Percentiles rank a stretch among this genome's conserved stretches.
Conservation (phyloP, 1,284 basidiomycete species). For the Sphagnurus paluster region DNA sequence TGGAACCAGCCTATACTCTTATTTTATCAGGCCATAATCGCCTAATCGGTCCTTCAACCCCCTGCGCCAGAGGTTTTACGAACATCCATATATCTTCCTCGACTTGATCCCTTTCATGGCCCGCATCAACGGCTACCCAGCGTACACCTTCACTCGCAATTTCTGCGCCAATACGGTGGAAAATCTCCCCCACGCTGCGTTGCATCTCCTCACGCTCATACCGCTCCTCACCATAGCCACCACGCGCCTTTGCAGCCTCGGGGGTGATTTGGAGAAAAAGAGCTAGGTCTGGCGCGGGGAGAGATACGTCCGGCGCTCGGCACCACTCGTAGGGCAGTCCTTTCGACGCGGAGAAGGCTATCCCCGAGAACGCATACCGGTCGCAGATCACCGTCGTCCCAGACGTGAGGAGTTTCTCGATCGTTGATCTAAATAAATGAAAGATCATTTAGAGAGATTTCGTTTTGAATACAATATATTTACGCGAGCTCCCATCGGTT, state of each 20-base stretch:
- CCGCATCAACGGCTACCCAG: slow-evolving; percentile 17
- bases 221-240: slow-evolving; percentile 89
- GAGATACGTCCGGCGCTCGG: slow-evolving; percentile 77
- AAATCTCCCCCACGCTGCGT: slow-evolving; percentile 62
- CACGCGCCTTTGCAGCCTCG: slow-evolving; percentile 69
- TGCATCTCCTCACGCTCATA: slow-evolving; percentile 86
- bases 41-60: slow-evolving; percentile 35
- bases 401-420: slow-evolving; percentile 57
- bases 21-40: slow-evolving; percentile 44
- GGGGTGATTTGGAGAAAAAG: slow-evolving; percentile 87
- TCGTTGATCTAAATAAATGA: slow-evolving; percentile 51
- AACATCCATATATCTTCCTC: slow-evolving; percentile 55
- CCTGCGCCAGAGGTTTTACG: slow-evolving; percentile 42
- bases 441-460: neutral
- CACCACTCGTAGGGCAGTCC: slow-evolving; percentile 76
- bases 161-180: slow-evolving; percentile 62
- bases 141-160: slow-evolving; percentile 31
- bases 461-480: slow-evolving; percentile 15
- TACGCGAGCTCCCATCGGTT: slow-evolving; percentile 97
- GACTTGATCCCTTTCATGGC: slow-evolving; percentile 47
- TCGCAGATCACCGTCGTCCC: slow-evolving; percentile 88
- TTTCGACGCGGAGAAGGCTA: slow-evolving; percentile 92
- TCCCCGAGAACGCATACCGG: slow-evolving; percentile 95
- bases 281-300: slow-evolving; percentile 88
- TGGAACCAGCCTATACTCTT: too few species aligned